Percentiles rank a stretch among this genome's conserved stretches.
phyloP scores from a whole-genome alignment of 2,329 filamentous ascomycete species.

The Emmonsia crescens region DNA sequence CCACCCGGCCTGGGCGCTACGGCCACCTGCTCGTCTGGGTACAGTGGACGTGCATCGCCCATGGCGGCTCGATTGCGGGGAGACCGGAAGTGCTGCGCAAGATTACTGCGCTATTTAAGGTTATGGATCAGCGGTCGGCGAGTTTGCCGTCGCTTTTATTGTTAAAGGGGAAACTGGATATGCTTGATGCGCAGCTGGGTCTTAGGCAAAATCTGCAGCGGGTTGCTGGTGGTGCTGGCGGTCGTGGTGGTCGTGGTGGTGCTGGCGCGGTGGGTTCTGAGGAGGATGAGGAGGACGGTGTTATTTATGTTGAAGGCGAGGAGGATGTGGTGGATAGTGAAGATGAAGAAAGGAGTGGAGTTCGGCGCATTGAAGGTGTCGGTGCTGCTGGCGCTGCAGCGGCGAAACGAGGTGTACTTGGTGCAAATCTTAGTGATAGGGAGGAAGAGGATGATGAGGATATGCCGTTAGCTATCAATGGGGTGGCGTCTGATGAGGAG shows the following conservation, averaged over 20 bases:
- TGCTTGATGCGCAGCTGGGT: constrained; percentile 82
- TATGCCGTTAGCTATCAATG: constrained; percentile 44
- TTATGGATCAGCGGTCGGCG: constrained; percentile 74
- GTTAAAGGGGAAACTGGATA: constrained; percentile 89
- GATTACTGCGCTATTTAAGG: constrained; percentile 68
- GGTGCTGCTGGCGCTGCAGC: constrained; percentile 12
- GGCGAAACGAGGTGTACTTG: background rate
- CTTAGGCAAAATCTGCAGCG: constrained; percentile 60
- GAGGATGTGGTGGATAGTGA: constrained; percentile 44
- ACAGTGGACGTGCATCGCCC: constrained; percentile 84
- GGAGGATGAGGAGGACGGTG: constrained; percentile 54
- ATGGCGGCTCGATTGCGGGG: constrained; percentile 80
- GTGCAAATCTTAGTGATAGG: constrained; percentile 33
- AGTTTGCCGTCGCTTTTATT: constrained; percentile 73
- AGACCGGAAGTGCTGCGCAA: constrained; percentile 74
- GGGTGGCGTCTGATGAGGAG: constrained; percentile 32
- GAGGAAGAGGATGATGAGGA: constrained; percentile 51
- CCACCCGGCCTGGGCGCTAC: constrained; percentile 77
- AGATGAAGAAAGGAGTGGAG: constrained; percentile 34
- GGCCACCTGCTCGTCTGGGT: constrained; percentile 90
- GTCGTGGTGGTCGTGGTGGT: constrained; percentile 43
- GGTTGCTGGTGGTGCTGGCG: constrained; percentile 31
- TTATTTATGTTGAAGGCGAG: constrained; percentile 82
- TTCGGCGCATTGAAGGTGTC: constrained; percentile 28
- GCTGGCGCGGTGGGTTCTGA: constrained; percentile 27